phyloP scores from a whole-genome alignment of 306 rosid genomes.

The Pyrus bretschneideri region DNA sequence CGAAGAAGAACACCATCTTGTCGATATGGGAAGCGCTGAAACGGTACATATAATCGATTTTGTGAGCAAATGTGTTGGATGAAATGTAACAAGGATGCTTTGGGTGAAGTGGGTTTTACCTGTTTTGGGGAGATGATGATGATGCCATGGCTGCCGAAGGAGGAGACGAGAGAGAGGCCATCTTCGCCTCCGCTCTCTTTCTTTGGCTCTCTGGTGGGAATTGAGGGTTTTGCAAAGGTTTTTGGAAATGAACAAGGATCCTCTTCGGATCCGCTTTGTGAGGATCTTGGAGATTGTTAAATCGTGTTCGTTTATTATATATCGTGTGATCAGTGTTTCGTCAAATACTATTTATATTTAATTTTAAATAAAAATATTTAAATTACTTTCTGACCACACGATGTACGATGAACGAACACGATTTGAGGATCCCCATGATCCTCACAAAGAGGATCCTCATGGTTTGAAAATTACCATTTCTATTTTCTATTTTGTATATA shows the following conservation, averaged over 20 bases:
- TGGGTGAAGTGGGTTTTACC: conserved; percentile 17
- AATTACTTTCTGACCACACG: no score
- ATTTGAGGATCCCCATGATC: no score
- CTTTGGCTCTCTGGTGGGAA: background rate
- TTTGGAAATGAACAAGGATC: background rate
- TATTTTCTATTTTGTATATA: no score
- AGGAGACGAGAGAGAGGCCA: conserved; percentile 14
- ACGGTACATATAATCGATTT: background rate
- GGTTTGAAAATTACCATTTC: background rate
- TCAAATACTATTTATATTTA: no score
- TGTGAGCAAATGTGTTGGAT: background rate
- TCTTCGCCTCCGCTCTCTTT: background rate
- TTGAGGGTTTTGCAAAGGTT: conserved; percentile 6
- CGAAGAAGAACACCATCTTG: conserved; percentile 14
- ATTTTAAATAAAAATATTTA: no score
- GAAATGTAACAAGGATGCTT: background rate
- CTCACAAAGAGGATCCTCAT: no score
- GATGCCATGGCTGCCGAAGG: background rate
- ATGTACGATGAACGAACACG: fast-evolving
- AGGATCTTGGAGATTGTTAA: no score
- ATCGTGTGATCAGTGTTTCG: fast-evolving
- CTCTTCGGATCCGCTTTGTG: no score
- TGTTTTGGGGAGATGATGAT: background rate
- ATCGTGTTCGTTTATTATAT: no score
- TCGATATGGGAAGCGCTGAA: conserved; percentile 10